Evolutionary conservation across 306 rosid species (phyloP).

Genomic region (Gynostemma pentaphyllum): DNA sequence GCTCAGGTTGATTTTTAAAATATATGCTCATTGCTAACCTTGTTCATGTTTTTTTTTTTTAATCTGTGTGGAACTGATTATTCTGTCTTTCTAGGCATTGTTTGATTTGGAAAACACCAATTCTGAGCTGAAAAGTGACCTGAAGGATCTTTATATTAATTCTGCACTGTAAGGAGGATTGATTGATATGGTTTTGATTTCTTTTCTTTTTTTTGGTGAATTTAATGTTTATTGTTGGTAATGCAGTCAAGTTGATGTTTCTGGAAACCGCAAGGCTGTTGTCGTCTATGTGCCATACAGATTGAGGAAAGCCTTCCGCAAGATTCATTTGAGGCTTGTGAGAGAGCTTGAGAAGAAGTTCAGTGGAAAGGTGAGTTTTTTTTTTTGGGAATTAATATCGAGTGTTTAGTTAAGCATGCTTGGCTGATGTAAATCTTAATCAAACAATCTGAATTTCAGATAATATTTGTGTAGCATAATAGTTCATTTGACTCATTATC

Average conservation of each 20-base stretch:
- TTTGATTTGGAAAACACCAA: constrained; percentile 73
- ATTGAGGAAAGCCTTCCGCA: constrained; percentile 67
- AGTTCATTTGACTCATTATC: not conserved
- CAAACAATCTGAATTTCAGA: not conserved
- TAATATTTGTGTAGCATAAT: not conserved
- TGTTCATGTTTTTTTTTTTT: not conserved
- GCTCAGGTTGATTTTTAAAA: constrained; percentile 39
- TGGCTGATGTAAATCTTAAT: not conserved
- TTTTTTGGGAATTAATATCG: not conserved
- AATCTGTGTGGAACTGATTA: not conserved
- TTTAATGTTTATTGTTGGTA: not conserved
- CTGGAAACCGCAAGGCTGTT: constrained; percentile 73
- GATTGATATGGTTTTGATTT: not conserved
- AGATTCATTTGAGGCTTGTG: constrained; percentile 68
- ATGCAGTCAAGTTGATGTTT: constrained; percentile 59
- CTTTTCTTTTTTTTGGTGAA: not conserved
- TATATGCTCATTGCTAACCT: not conserved
- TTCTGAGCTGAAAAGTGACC: constrained; percentile 76
- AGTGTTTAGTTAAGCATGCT: not conserved
- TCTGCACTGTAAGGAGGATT: constrained; percentile 54
- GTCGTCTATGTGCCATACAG: constrained; percentile 66
- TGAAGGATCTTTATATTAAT: constrained; percentile 81
- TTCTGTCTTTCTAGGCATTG: constrained; percentile 31
- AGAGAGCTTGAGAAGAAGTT: constrained; percentile 93
- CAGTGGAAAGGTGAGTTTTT: constrained; percentile 56